phyloP scores from a whole-genome alignment of 768 basidiomycete species.

The Tylopilus sp. region DNA sequence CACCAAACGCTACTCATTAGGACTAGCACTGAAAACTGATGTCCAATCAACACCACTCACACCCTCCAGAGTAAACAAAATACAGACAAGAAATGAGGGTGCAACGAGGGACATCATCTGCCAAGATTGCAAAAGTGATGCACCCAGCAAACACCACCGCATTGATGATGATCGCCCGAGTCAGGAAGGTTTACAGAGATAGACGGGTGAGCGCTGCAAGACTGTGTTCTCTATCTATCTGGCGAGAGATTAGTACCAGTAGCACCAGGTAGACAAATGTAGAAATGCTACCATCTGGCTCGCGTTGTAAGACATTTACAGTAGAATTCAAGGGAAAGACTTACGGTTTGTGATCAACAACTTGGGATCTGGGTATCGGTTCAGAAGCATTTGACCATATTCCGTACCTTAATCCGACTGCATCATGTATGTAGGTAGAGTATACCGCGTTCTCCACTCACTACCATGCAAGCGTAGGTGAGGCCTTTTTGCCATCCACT shows the following conservation, averaged over 20 bases:
- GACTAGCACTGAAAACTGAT: not conserved
- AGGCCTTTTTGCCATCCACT: slow-evolving; percentile 54
- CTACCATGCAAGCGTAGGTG: slow-evolving; percentile 54
- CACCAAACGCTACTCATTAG: slow-evolving; percentile 48
- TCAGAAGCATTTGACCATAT: not conserved
- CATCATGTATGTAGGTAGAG: slow-evolving; percentile 60
- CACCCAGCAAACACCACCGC: too few relatives aligned
- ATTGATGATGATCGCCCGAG: too few relatives aligned
- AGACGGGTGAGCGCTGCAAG: too few relatives aligned
- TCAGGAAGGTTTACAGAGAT: too few relatives aligned
- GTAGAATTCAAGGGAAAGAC: too few relatives aligned
- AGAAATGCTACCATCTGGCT: too few relatives aligned
- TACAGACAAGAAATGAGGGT: slow-evolving; percentile 84
- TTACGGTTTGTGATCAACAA: slow-evolving; percentile 68
- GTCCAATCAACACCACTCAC: not conserved
- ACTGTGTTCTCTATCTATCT: too few relatives aligned
- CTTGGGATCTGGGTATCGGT: slow-evolving; percentile 41
- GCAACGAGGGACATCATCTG: slow-evolving; percentile 83
- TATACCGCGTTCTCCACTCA: slow-evolving; percentile 81
- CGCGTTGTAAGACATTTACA: too few relatives aligned
- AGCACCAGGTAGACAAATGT: slow-evolving; percentile 67
- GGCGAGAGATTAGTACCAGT: slow-evolving; percentile 65
- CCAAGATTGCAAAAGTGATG: too few relatives aligned
- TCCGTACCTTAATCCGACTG: slow-evolving; percentile 64
- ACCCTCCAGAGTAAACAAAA: too few relatives aligned